A percentile compares a stretch with the other conserved stretches of the same genome.
Conservation (phyloP, 2,329 filamentous ascomycete species). For the Stachybotrys elegans region DNA sequence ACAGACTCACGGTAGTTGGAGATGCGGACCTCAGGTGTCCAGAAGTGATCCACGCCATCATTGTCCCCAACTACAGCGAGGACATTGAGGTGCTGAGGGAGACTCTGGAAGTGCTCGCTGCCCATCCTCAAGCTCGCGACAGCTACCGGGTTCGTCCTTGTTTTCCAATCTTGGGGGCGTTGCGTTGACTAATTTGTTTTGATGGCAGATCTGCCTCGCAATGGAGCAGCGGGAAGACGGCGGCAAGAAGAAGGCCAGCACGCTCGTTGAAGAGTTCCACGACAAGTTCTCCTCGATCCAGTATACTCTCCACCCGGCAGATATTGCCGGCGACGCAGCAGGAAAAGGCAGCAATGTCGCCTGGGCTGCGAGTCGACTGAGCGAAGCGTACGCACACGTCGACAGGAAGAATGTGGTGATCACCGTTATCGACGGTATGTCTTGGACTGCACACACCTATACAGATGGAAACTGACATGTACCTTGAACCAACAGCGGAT, state of each 20-base stretch:
- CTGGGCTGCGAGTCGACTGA: slow-evolving; percentile 64
- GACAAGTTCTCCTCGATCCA: slow-evolving; percentile 63
- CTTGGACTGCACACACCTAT: neutral
- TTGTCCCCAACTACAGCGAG: slow-evolving; percentile 72
- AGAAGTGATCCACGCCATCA: slow-evolving; percentile 57
- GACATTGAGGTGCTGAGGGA: slow-evolving; percentile 63
- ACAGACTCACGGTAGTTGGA: slow-evolving; percentile 41
- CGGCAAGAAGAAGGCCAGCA: slow-evolving; percentile 55
- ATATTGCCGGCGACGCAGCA: slow-evolving; percentile 62
- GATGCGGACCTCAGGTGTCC: slow-evolving; percentile 32
- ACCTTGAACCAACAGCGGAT: slow-evolving; percentile 50
- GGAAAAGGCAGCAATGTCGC: slow-evolving; percentile 72
- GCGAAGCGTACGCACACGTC: slow-evolving; percentile 51
- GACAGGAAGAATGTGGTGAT: slow-evolving; percentile 58
- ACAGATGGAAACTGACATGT: neutral
- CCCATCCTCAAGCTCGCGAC: too few species aligned
- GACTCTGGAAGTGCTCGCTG: slow-evolving; percentile 64
- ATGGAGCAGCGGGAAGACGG: slow-evolving; percentile 67
- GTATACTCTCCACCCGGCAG: slow-evolving; percentile 61
- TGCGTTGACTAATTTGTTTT: neutral
- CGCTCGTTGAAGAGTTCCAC: slow-evolving; percentile 55
- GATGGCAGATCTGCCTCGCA: slow-evolving; percentile 58
- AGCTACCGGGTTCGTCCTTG: too few species aligned
- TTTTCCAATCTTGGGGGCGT: slow-evolving; percentile 63
- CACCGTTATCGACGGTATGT: slow-evolving; percentile 68